A percentile compares a stretch with the other conserved stretches of the same genome.
These are phyloP conservation scores for Podosphaera fusca DNA, from an alignment of 2,329 filamentous ascomycete genomes.

Conservation along the genomic window DNA sequence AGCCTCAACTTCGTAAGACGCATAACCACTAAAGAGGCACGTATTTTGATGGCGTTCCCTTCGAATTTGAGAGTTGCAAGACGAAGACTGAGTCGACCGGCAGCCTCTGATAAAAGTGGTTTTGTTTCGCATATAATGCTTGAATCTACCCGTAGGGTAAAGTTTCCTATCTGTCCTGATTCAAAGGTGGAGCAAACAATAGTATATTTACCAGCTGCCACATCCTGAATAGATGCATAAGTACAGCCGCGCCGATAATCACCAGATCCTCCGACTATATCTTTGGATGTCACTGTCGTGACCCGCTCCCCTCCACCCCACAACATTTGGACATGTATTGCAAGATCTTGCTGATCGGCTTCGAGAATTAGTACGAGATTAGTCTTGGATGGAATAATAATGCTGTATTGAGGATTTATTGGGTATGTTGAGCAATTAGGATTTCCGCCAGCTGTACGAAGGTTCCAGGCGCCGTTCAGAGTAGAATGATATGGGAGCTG, in stretches of 20 bases:
- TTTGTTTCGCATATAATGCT: conserved; percentile 30
- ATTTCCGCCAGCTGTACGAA: conserved; percentile 64
- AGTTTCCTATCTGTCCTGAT: conserved; percentile 49
- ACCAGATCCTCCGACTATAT: conserved; percentile 64
- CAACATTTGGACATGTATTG: conserved; percentile 66
- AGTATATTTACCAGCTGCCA: conserved; percentile 59
- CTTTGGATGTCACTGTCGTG: conserved; percentile 43
- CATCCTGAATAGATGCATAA: conserved; percentile 32
- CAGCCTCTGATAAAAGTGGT: conserved; percentile 46
- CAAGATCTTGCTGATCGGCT: conserved; percentile 39
- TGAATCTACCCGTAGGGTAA: conserved; percentile 52
- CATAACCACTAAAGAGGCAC: conserved; percentile 11
- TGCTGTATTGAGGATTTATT: conserved; percentile 68
- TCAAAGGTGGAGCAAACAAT: conserved; percentile 84
- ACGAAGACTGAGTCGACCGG: conserved; percentile 44
- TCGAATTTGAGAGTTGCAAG: conserved; percentile 30
- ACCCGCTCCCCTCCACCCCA: conserved; percentile 55
- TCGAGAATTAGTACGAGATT: conserved; percentile 54
- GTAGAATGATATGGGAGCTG: conserved; percentile 19
- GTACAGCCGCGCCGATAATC: conserved; percentile 70
- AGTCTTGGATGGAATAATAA: conserved; percentile 32
- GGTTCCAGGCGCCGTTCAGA: conserved; percentile 46
- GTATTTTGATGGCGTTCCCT: conserved; percentile 25
- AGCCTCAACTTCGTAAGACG: conserved; percentile 9
- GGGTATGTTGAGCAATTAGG: conserved; percentile 53